A percentile compares a stretch with the other conserved stretches of the same genome.
phyloP scores from a whole-genome alignment of 192 early-diverging fungal genomes.

The Borealophlyctis nickersoniae region DNA sequence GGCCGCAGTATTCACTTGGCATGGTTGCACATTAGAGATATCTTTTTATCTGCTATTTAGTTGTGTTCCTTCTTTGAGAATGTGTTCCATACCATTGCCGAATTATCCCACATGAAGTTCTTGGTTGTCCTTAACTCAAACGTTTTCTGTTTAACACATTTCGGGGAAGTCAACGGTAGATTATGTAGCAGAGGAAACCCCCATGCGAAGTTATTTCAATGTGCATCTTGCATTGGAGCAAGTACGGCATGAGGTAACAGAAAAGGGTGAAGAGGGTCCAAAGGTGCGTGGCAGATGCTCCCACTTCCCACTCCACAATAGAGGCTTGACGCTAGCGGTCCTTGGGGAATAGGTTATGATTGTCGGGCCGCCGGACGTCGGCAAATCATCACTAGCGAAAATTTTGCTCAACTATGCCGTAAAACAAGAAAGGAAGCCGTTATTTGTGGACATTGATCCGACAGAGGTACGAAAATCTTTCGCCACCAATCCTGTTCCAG shows the following conservation, averaged over 20 bases:
- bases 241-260: constrained; percentile 51
- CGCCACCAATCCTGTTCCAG: background rate
- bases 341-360: constrained; percentile 63
- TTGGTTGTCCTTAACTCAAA: constrained; percentile 19
- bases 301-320: background rate
- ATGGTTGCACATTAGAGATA: constrained; percentile 74
- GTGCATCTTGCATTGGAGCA: constrained; percentile 85
- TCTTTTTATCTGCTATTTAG: constrained; percentile 23
- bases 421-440: constrained; percentile 64
- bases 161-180: constrained; percentile 69
- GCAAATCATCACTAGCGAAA: constrained; percentile 85
- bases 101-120: background rate
- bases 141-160: constrained; percentile 5
- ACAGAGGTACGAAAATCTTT: constrained; percentile 51
- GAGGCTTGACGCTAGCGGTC: background rate
- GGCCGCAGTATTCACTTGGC: constrained; percentile 88
- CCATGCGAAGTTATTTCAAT: constrained; percentile 88
- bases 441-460: constrained; percentile 86
- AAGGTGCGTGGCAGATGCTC: constrained; percentile 16
- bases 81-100: constrained; percentile 4
- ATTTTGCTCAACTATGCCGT: constrained; percentile 86
- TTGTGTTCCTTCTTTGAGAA: constrained; percentile 6
- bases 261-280: constrained; percentile 33
- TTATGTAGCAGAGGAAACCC: constrained; percentile 93
- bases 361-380: constrained; percentile 87